Evolutionary conservation across 306 rosid species (phyloP), one percentile per base, ranked within the genome.

Genomic region (Quercus wislizeni): DNA sequence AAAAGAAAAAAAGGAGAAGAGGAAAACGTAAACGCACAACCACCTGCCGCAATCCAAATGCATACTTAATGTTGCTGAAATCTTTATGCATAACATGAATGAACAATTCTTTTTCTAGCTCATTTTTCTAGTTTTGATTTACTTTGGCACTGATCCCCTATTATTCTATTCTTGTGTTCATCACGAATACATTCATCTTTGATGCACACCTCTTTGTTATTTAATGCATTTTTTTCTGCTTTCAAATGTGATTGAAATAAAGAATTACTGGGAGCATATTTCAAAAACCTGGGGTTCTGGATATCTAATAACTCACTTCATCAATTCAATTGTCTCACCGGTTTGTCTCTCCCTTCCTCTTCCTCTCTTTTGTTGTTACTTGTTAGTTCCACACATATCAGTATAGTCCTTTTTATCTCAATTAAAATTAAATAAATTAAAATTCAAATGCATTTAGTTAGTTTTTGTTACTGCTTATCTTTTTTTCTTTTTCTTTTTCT

Each of bases 181-280:
- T 49, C 54, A 12, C 1, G 54, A 49, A 11, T 49, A 49, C 54
- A 49, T 10, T 49, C 46, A 38, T 38, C 46, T 7, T 38, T 38
- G 46, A 38, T 38, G 46, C 54, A 49, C 1, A 49, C 57, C 14
- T 4, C 3, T 72, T 21, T 68, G 5, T 23, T 59, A 62, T 69
- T 54, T 11, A 76, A 28, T 52, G 15, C 55, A 17, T 41, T 2
- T 77, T 76, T 76, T 23, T 74, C 61, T 13, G 18, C 61, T 25
- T 43, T 4, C 28, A 17, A 7, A 18, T 55, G 33, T 43, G 9
- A 65, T 75, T 41, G 51, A 6, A 73, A 76, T 82, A 30, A 89
- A 92, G 99, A 88, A 85, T 31, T 84, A 90, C n/a, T 94, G 97
- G 97, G 91, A 85, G 74, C 79, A 75, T 72, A 82, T 94, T 79